Percentiles rank a stretch among this genome's conserved stretches.
Conservation (phyloP, 805 yeast species). For the Hanseniaspora meyeri region DNA sequence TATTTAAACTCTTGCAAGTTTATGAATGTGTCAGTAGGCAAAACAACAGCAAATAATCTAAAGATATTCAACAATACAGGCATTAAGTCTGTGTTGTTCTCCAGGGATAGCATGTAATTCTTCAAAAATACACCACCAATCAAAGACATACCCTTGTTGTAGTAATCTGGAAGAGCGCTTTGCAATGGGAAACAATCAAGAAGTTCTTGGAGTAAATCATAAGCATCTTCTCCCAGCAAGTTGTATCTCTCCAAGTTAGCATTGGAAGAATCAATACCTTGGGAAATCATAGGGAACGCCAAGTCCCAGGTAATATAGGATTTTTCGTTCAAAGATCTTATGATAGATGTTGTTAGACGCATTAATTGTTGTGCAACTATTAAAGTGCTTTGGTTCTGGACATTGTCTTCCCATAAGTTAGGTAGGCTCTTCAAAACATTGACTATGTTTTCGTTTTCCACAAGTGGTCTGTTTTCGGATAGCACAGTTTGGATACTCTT, state of each 20-base stretch:
- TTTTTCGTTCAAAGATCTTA: conserved; percentile 43
- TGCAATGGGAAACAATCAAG: conserved; percentile 46
- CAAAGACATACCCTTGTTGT: conserved; percentile 19
- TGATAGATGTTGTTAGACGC: conserved; percentile 47
- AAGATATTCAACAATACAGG: conserved; percentile 50
- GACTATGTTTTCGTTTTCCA: conserved; percentile 39
- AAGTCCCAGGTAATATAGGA: conserved; percentile 41
- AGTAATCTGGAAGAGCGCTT: conserved; percentile 20
- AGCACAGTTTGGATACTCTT: conserved; percentile 54
- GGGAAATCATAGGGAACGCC: conserved; percentile 50
- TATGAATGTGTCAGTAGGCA: conserved; percentile 32
- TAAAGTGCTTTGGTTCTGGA: conserved; percentile 30
- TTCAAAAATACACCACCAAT: conserved; percentile 36
- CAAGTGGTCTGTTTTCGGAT: conserved; percentile 51
- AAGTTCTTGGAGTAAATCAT: conserved; percentile 66
- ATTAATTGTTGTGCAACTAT: conserved; percentile 40
- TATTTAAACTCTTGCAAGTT: conserved; percentile 30
- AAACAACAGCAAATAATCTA: conserved; percentile 47
- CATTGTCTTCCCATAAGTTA: conserved; percentile 42
- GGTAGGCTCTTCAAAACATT: conserved; percentile 54
- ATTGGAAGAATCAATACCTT: conserved; percentile 51
- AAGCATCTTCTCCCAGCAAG: conserved; percentile 71
- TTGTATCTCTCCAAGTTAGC: conserved; percentile 31
- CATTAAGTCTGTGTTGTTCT: conserved; percentile 61
- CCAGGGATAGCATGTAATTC: conserved; percentile 44